A percentile compares a stretch with the other conserved stretches of the same genome.
Conservation (phyloP, 805 yeast species). For the Tetrapisispora arboricola region DNA sequence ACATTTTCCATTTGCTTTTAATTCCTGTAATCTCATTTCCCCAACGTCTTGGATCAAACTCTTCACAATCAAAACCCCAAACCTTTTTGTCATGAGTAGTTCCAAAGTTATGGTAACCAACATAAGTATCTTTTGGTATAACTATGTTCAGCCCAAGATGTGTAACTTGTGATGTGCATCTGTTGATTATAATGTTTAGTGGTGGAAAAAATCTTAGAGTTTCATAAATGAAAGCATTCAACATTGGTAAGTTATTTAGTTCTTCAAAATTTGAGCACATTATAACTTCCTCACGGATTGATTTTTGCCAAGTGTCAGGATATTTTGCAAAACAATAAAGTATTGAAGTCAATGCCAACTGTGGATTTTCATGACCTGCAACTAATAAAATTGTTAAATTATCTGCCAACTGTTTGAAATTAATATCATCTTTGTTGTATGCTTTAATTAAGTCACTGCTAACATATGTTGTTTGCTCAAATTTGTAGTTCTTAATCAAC, state of each 20-base stretch:
- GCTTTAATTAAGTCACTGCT: slow-evolving; percentile 36
- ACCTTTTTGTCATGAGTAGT: slow-evolving; percentile 36
- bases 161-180: slow-evolving; percentile 33
- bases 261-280: slow-evolving; percentile 23
- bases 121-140: slow-evolving; percentile 42
- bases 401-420: slow-evolving; percentile 40
- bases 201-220: slow-evolving; percentile 46
- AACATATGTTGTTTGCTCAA: slow-evolving; percentile 30
- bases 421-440: slow-evolving; percentile 28
- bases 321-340: slow-evolving; percentile 39
- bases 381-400: slow-evolving; percentile 45
- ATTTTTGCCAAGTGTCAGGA: slow-evolving; percentile 33
- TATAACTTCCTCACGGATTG: slow-evolving; percentile 38
- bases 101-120: slow-evolving; percentile 46
- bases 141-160: slow-evolving; percentile 33
- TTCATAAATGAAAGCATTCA: slow-evolving; percentile 56
- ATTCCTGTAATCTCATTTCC: slow-evolving; percentile 34
- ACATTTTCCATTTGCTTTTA: slow-evolving; percentile 30
- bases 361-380: slow-evolving; percentile 60
- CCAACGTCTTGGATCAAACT: slow-evolving; percentile 44
- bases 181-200: slow-evolving; percentile 44
- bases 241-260: slow-evolving; percentile 45
- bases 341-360: slow-evolving; percentile 38
- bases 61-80: slow-evolving; percentile 39
- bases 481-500: slow-evolving; percentile 23